Base-by-base conservation (phyloP, 805 yeast species). In the Isabelozyma rhagii region DNA sequence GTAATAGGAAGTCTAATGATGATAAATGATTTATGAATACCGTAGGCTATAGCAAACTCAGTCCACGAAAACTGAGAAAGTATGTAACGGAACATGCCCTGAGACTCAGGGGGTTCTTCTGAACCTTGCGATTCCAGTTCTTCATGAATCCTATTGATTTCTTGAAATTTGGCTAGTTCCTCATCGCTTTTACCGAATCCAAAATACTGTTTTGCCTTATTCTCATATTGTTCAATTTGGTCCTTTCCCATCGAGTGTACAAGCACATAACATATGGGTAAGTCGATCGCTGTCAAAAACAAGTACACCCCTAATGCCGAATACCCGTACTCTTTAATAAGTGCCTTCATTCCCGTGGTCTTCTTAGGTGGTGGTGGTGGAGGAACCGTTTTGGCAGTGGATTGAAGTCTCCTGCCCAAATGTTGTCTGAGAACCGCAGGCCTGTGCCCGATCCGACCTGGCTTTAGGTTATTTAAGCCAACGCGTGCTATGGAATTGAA, bases 191-290 rank as follows among this genome's bases (percentile, higher is more conserved):
- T 68, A 6, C 85, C 84, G 54, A 72, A 77, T 0, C 97, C 97
- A 51, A 90, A 72, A 52, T 66, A 68, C 41, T 78, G 78, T 63
- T 87, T 82, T 11, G 75, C 79, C 49, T 75, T 66, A 46, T 85
- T 80, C 62, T 91, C 89, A 54, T 81, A 79, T 52, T 82, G 79
- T 45, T 81, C 80, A 38, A 92, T 88, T 58, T 81, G 78, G 34
- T 92, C 97, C 56, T 85, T 90, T 14, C 99, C 99, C 54, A 87
- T 71, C 0, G 90, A 81, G 63, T 92, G 97, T 10, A 94, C 98
- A 28, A 88, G 59, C 8, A 87, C 53, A 64, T 85, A 94, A 64
- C 96, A 89, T 3, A 91, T 53, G 1, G 98, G 97, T 55, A 89
- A 75, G 62, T 94, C 98, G 27, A 94, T 67, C 18, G 77, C 73